Percentiles rank a stretch among this genome's conserved stretches.
phyloP scores from a whole-genome alignment of 2,329 filamentous ascomycete species.

The Beauveria bassiana region DNA sequence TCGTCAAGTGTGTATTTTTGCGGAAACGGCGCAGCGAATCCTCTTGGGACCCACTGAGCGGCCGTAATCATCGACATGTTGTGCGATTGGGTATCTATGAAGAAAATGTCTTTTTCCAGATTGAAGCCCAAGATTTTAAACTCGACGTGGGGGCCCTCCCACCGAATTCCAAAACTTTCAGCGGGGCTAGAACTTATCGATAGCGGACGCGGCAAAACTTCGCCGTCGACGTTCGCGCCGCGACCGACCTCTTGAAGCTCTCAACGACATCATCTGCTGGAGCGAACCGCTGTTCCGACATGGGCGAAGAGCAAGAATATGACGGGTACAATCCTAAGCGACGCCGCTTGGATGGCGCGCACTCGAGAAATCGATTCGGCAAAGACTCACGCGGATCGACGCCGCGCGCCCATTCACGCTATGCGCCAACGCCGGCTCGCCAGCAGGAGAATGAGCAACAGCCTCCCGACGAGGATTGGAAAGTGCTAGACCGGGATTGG shows the following conservation, averaged over 20 bases:
- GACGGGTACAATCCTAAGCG: conserved; percentile 33
- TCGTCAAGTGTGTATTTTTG: conserved; percentile 70
- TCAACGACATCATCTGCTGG: not conserved
- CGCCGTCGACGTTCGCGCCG: not conserved
- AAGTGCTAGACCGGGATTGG: conserved; percentile 83
- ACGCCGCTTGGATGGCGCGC: conserved; percentile 27
- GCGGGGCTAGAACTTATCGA: conserved; percentile 13
- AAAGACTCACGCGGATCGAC: conserved; percentile 27
- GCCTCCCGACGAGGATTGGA: conserved; percentile 59
- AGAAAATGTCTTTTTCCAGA: not conserved
- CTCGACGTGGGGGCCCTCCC: conserved; percentile 4
- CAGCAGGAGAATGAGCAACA: conserved; percentile 44
- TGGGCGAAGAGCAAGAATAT: conserved; percentile 30
- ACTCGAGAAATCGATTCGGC: conserved; percentile 22
- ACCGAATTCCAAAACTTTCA: conserved; percentile 11
- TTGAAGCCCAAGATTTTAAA: conserved; percentile 9
- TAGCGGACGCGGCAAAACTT: conserved; percentile 13
- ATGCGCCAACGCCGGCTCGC: conserved; percentile 33
- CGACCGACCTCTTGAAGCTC: not conserved
- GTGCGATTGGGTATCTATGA: conserved; percentile 21
- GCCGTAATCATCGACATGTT: conserved; percentile 69
- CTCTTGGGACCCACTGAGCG: conserved; percentile 67
- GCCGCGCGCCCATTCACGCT: conserved; percentile 27
- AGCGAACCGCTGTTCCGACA: conserved; percentile 12
- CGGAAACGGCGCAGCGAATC: conserved; percentile 68